Evolutionary conservation across 371 early-diverging fungal genomes (phyloP), one percentile per base, ranked within the genome.

Genomic region (Entomophthora muscae): DNA sequence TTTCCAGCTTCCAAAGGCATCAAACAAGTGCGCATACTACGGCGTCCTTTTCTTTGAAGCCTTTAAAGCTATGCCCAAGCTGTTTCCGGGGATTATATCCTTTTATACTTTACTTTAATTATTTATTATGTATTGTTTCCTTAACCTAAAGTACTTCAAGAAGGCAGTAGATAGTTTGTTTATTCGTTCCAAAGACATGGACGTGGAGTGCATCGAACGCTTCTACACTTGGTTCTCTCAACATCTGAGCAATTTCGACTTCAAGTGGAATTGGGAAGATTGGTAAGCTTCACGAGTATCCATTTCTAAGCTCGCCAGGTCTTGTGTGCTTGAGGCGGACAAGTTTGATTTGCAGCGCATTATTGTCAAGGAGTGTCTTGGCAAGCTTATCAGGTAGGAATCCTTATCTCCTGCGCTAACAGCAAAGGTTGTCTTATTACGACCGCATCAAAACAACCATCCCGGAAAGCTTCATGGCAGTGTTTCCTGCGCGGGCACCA

Each of bases 231-330:
- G 89, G 90, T 88, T 95, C 76, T 81, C 89, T 1, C 85, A 86
- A 58, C 91, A 93, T 70, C 72, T 95, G 67, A 90, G 91, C 72
- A 93, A 95, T 75, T 91, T 93, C 79, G 87, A 82, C 2, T 92
- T 83, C 72, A 79, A 79, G 56, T 95, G 93, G 93, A 84, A 88
- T 68, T 95, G 94, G 94, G 70, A 69, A 27, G 82, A 82, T 64
- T 95, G 94, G 95, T 79, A 76, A 74, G 68, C 32, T 32, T 32
- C 5, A 1, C 12, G 21, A 21, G 53, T 7, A 22, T 53, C 22
- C 33, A 62, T n/a, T 17, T 51, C 29, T 30, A 32, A 30, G 27
- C 22, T 27, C n/a, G 57, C 23, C 24, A 81, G 81, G 82, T 69
- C 75, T 30, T 29, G 61, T n/a, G 73, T 72, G 1, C 52, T 79